Percentiles rank a stretch among this genome's conserved stretches.
Evolutionary conservation across 2,329 filamentous ascomycete genomes (phyloP).

Genomic region (Alternaria arborescens): DNA sequence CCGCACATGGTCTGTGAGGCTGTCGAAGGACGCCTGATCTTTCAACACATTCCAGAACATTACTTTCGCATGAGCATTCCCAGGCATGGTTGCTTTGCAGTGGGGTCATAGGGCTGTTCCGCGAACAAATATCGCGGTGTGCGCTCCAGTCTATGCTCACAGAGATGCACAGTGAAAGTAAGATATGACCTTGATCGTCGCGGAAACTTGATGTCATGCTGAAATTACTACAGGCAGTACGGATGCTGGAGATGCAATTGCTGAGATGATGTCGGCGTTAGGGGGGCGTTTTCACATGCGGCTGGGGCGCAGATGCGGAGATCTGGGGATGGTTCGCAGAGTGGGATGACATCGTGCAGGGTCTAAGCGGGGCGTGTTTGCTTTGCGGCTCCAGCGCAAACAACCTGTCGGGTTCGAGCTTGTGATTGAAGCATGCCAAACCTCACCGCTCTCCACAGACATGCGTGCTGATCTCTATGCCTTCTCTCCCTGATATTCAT

Average conservation of each 20-base stretch:
- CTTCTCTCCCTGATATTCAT: not conserved
- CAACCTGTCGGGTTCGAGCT: not conserved
- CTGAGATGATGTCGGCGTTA: not conserved
- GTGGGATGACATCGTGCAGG: constrained; percentile 3
- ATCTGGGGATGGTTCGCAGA: not conserved
- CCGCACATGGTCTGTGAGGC: constrained; percentile 5
- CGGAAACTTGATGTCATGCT: not conserved
- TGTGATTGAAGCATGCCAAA: not conserved
- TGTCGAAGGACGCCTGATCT: not conserved
- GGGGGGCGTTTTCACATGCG: not conserved
- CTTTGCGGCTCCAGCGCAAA: constrained; percentile 8
- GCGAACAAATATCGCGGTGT: not conserved
- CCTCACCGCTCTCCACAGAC: not conserved
- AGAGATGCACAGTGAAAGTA: not conserved
- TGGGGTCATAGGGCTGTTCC: not conserved
- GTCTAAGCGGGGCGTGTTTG: constrained; percentile 7
- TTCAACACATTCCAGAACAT: not conserved
- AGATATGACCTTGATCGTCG: not conserved
- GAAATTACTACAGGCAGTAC: not conserved
- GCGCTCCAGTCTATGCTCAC: not conserved
- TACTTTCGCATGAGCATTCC: not conserved
- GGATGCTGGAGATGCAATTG: not conserved
- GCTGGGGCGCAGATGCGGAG: not conserved
- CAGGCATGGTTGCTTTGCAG: not conserved
- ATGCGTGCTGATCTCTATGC: not conserved